Evolutionary conservation across 202 grass and related monocot genomes (phyloP), one percentile per base, ranked within the genome.

Genomic region (Saccharum hybrid): DNA sequence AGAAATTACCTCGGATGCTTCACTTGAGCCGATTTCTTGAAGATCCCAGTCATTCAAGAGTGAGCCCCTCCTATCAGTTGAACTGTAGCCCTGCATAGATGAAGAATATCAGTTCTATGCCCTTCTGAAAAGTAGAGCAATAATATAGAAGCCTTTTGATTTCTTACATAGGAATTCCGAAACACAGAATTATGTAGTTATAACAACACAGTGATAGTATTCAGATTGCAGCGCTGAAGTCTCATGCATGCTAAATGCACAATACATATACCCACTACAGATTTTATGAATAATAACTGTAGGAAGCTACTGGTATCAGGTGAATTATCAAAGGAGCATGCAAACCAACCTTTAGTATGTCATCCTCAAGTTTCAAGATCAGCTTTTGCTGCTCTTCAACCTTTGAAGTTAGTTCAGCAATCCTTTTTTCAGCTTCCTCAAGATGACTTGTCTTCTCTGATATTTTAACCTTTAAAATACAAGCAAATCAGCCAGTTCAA

Each of bases 361-460:
- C 96, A 75, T 99, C 96, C 82, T 99, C 96, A 14, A 99, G 91
- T 85, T 99, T 99, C 76, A 94, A 46, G 83, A 96, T 96, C 72
- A 99, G 87, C 76, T 92, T 99, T 83, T 96, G 83, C 74, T 99
- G 96, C 85, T 96, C 96, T 56, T 99, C 93, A 36, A 94, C 91
- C 89, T 94, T 99, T 10, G 84, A 68, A 87, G 84, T 86, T 85
- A 96, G 83, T 80, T 94, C 91, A 75, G 56, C 22, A 41, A 96
- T 91, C 88, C 67, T 96, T 54, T 75, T 88, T 81, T 96, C 93
- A 78, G 96, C 96, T 67, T 81, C 90, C 84, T 92, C 93, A 64
- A 99, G 85, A 66, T 86, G 75, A 85, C 74, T 91, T 80, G 89
- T 77, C 56, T 99, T 99, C 75, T 94, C 96, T 82, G 93, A 99